Evolutionary conservation across 306 rosid species (phyloP).

Genomic region (Myrica gale): DNA sequence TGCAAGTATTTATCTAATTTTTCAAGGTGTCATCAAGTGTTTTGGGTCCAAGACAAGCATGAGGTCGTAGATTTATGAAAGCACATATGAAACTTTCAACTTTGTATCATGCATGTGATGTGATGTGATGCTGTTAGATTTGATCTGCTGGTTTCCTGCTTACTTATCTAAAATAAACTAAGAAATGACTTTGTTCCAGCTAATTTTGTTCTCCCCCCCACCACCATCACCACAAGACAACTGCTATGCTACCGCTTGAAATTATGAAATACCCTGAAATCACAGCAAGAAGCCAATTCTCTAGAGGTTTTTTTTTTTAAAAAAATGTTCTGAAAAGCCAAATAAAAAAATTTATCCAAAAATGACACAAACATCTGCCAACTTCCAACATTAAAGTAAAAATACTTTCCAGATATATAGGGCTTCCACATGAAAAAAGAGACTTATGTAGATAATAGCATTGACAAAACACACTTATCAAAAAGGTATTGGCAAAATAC

Average conservation of each 20-base stretch:
- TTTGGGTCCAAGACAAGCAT: background rate
- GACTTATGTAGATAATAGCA: constrained; percentile 1
- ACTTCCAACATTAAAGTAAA: background rate
- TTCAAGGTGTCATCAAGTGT: background rate
- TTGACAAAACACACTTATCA: background rate
- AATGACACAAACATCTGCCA: background rate
- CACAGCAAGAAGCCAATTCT: background rate
- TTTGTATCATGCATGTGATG: background rate
- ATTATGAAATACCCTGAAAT: background rate
- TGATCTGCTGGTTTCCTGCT: background rate
- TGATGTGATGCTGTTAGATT: background rate
- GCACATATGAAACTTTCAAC: background rate
- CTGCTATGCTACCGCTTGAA: background rate
- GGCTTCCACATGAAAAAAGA: background rate
- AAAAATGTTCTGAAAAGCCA: background rate
- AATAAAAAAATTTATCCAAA: background rate
- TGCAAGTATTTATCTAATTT: background rate
- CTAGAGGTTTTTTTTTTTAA: background rate
- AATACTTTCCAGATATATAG: constrained; percentile 13
- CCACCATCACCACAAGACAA: background rate
- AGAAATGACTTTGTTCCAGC: background rate
- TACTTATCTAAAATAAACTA: background rate
- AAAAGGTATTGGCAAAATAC: constrained; percentile 23
- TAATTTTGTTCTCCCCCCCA: background rate
- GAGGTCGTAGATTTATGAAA: background rate